These are phyloP conservation scores for Xylaria sp. DNA, from an alignment of 2,329 filamentous ascomycete species.

Conservation along the genomic window DNA sequence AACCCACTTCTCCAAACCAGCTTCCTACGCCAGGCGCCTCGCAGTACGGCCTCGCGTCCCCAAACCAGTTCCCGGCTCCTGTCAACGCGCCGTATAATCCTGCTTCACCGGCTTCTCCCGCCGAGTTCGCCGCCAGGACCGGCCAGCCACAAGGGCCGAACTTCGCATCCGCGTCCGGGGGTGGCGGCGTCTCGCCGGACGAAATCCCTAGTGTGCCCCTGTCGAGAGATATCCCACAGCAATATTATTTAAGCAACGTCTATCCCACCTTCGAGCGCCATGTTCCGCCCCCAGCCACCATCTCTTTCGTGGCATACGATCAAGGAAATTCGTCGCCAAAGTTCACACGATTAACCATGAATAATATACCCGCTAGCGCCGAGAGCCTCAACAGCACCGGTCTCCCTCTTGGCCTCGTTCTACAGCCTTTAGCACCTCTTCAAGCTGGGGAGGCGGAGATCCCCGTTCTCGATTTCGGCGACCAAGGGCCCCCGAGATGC, in stretches of 20 bases:
- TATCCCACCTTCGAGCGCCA: slow-evolving; percentile 97
- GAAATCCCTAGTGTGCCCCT: slow-evolving; percentile 90
- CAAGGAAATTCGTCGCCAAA: slow-evolving; percentile 97
- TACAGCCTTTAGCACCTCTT: slow-evolving; percentile 85
- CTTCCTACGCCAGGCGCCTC: slow-evolving; percentile 29
- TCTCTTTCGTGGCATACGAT: slow-evolving; percentile 92
- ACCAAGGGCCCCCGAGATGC: slow-evolving; percentile 86
- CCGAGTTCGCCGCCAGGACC: slow-evolving; percentile 54
- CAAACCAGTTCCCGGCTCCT: slow-evolving; percentile 67
- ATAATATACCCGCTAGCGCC: slow-evolving; percentile 83
- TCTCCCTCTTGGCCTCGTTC: slow-evolving; percentile 82
- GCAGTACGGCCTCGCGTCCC: slow-evolving; percentile 40
- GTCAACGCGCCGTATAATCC: slow-evolving; percentile 59
- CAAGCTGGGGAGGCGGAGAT: slow-evolving; percentile 86
- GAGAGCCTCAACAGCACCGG: slow-evolving; percentile 82
- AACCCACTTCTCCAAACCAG: slow-evolving; percentile 34
- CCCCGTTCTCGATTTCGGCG: slow-evolving; percentile 94
- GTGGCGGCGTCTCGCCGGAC: slow-evolving; percentile 83
- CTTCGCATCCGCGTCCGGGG: slow-evolving; percentile 64
- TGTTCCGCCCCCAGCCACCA: slow-evolving; percentile 83
- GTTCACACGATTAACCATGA: slow-evolving; percentile 87
- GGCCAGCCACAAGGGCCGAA: slow-evolving; percentile 47
- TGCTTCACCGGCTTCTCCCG: slow-evolving; percentile 47
- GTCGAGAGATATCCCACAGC: slow-evolving; percentile 80
- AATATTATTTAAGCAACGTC: slow-evolving; percentile 83